Conservation (phyloP, 371 early-diverging fungal genomes). For the Fennellomyces sp. region DNA sequence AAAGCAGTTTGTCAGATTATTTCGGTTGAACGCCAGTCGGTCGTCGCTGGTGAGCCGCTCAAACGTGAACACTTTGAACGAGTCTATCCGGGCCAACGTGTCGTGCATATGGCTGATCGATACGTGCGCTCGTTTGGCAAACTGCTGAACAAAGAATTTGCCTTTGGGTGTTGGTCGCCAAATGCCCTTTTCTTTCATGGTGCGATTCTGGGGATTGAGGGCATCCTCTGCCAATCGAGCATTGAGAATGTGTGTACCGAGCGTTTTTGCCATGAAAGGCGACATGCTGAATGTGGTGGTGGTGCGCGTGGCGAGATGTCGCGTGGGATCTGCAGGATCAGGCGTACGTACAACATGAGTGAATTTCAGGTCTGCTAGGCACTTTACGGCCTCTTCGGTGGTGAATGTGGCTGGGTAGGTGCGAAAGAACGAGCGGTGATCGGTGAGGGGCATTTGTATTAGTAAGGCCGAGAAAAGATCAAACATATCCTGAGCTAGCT, state of each 20-base stretch:
- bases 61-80: constrained; percentile 31
- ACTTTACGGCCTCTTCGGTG: constrained; percentile 59
- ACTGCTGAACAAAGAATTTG: constrained; percentile 50
- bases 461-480: constrained; percentile 49
- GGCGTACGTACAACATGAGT: constrained; percentile 55
- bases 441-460: constrained; percentile 37
- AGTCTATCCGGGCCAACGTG: constrained; percentile 22
- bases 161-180: constrained; percentile 59
- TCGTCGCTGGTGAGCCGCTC: constrained; percentile 42
- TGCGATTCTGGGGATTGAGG: constrained; percentile 46
- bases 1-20: constrained; percentile 55
- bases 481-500: constrained; percentile 35
- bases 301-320: constrained; percentile 46
- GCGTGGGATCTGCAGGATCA: constrained; percentile 50
- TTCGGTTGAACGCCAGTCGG: constrained; percentile 41
- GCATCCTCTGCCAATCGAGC: constrained; percentile 57
- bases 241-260: constrained; percentile 61
- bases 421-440: constrained; percentile 54
- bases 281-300: constrained; percentile 57
- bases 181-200: constrained; percentile 56
- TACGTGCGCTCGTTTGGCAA: constrained; percentile 38
- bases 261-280: constrained; percentile 55
- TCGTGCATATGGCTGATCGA: constrained; percentile 33
- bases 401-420: constrained; percentile 59
- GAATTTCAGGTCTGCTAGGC: constrained; percentile 51